phyloP scores from a whole-genome alignment of 306 rosid genomes.

The Cicer chorassanicum region DNA sequence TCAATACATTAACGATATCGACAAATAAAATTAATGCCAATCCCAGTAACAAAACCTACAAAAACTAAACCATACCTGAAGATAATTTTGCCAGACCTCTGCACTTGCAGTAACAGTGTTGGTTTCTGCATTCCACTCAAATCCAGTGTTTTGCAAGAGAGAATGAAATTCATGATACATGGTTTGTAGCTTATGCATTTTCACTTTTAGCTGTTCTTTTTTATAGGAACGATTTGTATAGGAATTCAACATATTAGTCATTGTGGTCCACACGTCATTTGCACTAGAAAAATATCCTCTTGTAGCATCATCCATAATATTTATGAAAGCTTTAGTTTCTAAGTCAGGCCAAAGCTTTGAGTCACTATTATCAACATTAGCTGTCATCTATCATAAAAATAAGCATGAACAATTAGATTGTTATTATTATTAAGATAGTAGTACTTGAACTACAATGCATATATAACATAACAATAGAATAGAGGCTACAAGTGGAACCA shows the following conservation, averaged over 20 bases:
- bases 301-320: not conserved
- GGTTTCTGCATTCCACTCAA: too few species aligned
- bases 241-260: too few species aligned
- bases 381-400: not conserved
- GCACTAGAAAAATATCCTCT: not conserved
- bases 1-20: too few species aligned
- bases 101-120: too few species aligned
- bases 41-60: too few species aligned
- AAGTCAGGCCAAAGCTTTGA: not conserved
- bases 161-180: not conserved
- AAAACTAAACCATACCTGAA: too few species aligned
- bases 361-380: not conserved
- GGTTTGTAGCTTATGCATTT: not conserved
- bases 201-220: not conserved
- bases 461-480: not conserved
- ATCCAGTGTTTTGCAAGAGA: not conserved
- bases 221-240: not conserved
- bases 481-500: too few species aligned
- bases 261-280: too few species aligned
- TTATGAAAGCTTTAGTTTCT: not conserved
- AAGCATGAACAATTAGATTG: not conserved
- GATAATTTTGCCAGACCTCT: too few species aligned
- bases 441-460: not conserved
- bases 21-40: too few species aligned
- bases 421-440: too few species aligned